phyloP scores from a whole-genome alignment of 1,139 yeast genomes.

The Taiozyma sp. region DNA sequence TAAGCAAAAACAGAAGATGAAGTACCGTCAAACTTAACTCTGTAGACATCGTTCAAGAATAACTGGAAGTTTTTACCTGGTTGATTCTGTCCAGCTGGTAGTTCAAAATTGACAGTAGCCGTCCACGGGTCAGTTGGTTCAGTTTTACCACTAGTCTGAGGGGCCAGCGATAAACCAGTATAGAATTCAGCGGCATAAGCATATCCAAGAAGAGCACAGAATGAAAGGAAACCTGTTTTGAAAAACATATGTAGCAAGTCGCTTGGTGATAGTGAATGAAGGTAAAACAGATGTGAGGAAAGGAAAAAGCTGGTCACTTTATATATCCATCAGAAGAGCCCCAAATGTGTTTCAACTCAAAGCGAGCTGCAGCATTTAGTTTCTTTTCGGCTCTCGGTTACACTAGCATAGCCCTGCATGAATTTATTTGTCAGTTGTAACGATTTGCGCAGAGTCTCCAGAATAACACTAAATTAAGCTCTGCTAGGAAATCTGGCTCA shows the following conservation, averaged over 20 bases:
- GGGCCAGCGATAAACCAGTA: slow-evolving; percentile 19
- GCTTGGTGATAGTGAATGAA: neutral
- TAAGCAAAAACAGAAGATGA: slow-evolving; percentile 14
- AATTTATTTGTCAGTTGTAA: neutral
- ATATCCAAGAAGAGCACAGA: neutral
- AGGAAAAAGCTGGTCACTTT: neutral
- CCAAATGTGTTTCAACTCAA: neutral
- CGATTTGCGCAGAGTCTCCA: no score
- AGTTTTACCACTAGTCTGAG: slow-evolving; percentile 9
- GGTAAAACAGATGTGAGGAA: neutral
- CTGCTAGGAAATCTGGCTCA: no score
- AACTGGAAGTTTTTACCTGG: slow-evolving; percentile 25
- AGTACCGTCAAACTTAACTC: slow-evolving; percentile 26
- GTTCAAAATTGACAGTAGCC: slow-evolving; percentile 24
- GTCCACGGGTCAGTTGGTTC: slow-evolving; percentile 25
- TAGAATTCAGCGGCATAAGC: slow-evolving; percentile 19
- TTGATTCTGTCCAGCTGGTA: slow-evolving; percentile 16
- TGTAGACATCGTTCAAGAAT: slow-evolving; percentile 27
- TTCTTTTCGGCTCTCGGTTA: neutral
- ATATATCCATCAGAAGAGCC: neutral
- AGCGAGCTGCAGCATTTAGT: neutral
- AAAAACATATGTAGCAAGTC: neutral
- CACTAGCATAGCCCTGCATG: neutral
- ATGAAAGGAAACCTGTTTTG: neutral
- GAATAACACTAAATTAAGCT: no score